Evolutionary conservation across 1,139 yeast genomes (phyloP).

Genomic region (Geotrichum siamense): DNA sequence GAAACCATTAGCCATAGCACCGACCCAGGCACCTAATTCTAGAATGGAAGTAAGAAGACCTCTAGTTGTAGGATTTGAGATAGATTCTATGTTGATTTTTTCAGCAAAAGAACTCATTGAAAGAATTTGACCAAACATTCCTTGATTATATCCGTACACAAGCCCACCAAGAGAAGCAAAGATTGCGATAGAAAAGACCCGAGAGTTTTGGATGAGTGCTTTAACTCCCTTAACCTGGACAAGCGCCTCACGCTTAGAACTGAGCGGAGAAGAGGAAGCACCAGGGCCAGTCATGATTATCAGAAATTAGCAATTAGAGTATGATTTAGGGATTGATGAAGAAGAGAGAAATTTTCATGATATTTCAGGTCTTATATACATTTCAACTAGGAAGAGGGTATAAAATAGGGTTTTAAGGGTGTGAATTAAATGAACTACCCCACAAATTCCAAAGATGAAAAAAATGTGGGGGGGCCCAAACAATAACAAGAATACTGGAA

Average conservation of each 20-base stretch:
- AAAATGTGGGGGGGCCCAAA: too few species aligned
- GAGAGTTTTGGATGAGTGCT: constrained; percentile 31
- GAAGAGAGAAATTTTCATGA: too few species aligned
- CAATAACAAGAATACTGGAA: too few species aligned
- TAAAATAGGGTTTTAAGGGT: too few species aligned
- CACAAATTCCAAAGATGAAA: too few species aligned
- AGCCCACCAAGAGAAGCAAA: constrained; percentile 33
- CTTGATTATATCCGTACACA: constrained; percentile 39
- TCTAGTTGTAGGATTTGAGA: constrained; percentile 38
- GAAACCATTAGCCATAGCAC: constrained; percentile 25
- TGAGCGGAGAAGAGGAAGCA: constrained; percentile 9
- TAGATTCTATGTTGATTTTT: constrained; percentile 43
- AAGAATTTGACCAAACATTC: constrained; percentile 50
- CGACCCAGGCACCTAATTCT: constrained; percentile 29
- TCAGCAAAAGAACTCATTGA: constrained; percentile 46
- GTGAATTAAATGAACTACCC: too few species aligned
- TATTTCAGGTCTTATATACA: too few species aligned
- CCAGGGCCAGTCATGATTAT: constrained; percentile 5
- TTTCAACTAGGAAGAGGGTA: too few species aligned
- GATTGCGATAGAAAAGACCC: constrained; percentile 26
- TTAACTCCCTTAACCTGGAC: constrained; percentile 22
- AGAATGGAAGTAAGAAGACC: constrained; percentile 26
- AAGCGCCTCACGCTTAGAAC: constrained; percentile 12
- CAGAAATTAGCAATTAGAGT: neutral
- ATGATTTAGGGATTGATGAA: too few species aligned